Evolutionary conservation across 495 filamentous ascomycete genomes (phyloP), one percentile per base, ranked within the genome.

Genomic region (Echria macrotheca): DNA sequence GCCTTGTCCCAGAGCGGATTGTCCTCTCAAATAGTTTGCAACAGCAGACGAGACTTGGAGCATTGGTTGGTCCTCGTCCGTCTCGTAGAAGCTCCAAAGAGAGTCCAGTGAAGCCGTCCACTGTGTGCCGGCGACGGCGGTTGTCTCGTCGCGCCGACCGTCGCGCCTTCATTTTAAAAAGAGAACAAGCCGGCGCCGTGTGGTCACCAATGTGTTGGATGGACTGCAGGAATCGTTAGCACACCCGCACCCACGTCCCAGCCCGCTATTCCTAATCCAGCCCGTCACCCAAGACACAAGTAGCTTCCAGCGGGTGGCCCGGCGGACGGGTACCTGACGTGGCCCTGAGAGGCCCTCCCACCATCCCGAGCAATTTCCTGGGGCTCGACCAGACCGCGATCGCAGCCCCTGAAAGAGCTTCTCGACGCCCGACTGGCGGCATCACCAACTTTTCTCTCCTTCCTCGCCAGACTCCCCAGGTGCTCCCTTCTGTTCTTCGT

Each of bases 351-450:
- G 53, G 40, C 51, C 46, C 38, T 37, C 49, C 47, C 42, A 50
- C 55, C 57, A 55, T 43, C 50, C n/a, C 54, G 41, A 56, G 54
- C 54, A 63, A 60, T 63, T 63, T 60, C 60, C 57, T 56, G 59
- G 47, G 37, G 42, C 39, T 35, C 24, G 38, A 41, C 37, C 46
- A 31, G 45, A 46, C 40, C 36, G 51, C 44, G 55, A 54, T 46
- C 56, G 47, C 36, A 43, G 47, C 54, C 53, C 50, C 48, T 55
- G 52, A 54, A 58, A 56, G 53, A 56, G 42, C 54, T 50, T 47
- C 48, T 45, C 59, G 19, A 40, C 39, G 31, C 47, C 50, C 56
- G 18, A 36, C 23, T 44, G 24, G 25, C 37, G 33, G 15, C 31
- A 56, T 53, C 48, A 49, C 41, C 47, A 45, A 28, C 33, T 35